A percentile compares a stretch with the other conserved stretches of the same genome.
Evolutionary conservation across 306 rosid species (phyloP).

Genomic region (Carpinus fangiana): DNA sequence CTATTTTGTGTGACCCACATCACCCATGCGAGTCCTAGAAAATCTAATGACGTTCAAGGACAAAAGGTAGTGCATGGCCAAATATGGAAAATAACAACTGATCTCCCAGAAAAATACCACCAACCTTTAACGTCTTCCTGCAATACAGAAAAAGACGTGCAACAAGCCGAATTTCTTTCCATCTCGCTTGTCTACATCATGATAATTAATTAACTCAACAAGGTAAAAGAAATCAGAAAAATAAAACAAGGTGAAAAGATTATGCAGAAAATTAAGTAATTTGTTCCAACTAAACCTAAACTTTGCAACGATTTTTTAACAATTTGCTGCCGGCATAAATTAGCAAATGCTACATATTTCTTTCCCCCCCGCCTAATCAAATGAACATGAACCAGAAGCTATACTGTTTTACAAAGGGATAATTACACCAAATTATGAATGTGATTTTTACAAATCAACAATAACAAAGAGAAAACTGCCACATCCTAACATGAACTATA

Average conservation of each 20-base stretch:
- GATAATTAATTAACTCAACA: neutral
- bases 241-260: neutral
- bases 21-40: too few relatives aligned
- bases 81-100: too few relatives aligned
- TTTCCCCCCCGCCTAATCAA: constrained; percentile 37
- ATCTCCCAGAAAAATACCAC: too few relatives aligned
- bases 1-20: too few relatives aligned
- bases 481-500: constrained; percentile 31
- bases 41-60: too few relatives aligned
- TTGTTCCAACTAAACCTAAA: constrained; percentile 7
- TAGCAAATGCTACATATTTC: constrained; percentile 28
- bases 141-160: too few relatives aligned
- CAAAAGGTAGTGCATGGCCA: too few relatives aligned
- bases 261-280: neutral
- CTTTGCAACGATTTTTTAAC: constrained; percentile 27
- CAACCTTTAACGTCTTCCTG: too few relatives aligned
- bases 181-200: too few relatives aligned
- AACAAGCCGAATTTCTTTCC: too few relatives aligned
- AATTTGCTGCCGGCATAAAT: constrained; percentile 41
- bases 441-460: constrained; percentile 52
- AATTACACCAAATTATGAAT: constrained; percentile 52
- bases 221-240: neutral
- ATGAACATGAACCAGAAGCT: constrained; percentile 41
- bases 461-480: constrained; percentile 36
- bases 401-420: constrained; percentile 46